These are phyloP conservation scores for Aspergillus aculeatinus DNA, from an alignment of 2,329 filamentous ascomycete genomes.

Conservation along the genomic window DNA sequence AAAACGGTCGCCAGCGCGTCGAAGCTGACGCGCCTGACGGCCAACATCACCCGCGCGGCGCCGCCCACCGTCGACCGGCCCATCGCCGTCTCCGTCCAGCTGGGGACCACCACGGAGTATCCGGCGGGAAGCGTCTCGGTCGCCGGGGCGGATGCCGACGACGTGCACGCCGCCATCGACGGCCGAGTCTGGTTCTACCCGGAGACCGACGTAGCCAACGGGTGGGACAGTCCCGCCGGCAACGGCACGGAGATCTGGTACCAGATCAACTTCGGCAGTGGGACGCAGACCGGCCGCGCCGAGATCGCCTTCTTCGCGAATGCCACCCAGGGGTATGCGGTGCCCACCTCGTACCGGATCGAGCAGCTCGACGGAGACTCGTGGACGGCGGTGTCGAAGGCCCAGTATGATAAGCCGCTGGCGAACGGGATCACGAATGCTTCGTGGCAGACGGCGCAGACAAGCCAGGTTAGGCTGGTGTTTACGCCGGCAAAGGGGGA, in stretches of 20 bases:
- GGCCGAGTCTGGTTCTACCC: constrained; percentile 22
- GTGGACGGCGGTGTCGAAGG: constrained; percentile 17
- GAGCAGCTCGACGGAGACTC: constrained; percentile 1
- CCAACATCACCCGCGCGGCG: not conserved
- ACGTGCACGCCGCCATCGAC: constrained; percentile 20
- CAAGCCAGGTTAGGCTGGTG: constrained; percentile 12
- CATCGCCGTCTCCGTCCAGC: constrained; percentile 18
- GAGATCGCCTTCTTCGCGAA: constrained; percentile 23
- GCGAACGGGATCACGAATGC: constrained; percentile 20
- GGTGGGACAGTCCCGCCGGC: constrained; percentile 21
- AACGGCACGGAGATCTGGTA: constrained; percentile 23
- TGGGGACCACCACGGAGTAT: constrained; percentile 7
- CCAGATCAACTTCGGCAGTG: constrained; percentile 15
- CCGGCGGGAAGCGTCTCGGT: constrained; percentile 20
- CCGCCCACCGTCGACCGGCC: constrained; percentile 15
- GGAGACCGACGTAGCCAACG: constrained; percentile 18
- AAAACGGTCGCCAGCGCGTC: constrained; percentile 12
- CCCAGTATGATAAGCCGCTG: constrained; percentile 7
- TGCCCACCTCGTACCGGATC: constrained; percentile 14
- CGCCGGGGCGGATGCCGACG: constrained; percentile 4
- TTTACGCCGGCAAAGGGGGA: constrained; percentile 14
- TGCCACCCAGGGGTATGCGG: constrained; percentile 14
- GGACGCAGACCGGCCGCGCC: constrained; percentile 2
- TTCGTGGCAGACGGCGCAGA: constrained; percentile 13
- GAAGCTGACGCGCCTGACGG: constrained; percentile 12